A percentile compares a stretch with the other conserved stretches of the same genome.
phyloP scores from a whole-genome alignment of 2,329 filamentous ascomycete species.

The Karstenula rhodostoma region DNA sequence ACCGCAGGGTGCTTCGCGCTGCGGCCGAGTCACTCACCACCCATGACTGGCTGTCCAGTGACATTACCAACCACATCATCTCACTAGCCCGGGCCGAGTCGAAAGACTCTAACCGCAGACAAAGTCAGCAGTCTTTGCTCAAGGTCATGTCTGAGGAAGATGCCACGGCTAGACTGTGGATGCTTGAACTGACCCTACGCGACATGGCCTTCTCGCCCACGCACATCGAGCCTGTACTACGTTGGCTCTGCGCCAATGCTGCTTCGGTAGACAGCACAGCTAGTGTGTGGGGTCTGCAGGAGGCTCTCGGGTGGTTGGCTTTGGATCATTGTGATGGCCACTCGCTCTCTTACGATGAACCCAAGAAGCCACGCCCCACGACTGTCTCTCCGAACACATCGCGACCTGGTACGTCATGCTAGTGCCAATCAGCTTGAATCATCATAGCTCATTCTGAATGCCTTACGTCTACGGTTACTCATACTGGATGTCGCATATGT shows the following conservation, averaged over 20 bases:
- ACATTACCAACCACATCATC: conserved; percentile 79
- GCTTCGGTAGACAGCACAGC: conserved; percentile 60
- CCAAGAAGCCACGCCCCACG: conserved; percentile 2
- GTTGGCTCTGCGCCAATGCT: conserved; percentile 48
- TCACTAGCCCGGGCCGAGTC: conserved; percentile 73
- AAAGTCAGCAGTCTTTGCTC: conserved; percentile 48
- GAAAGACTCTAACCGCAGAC: conserved; percentile 60
- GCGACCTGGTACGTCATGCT: conserved; percentile 28
- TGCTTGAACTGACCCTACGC: conserved; percentile 75
- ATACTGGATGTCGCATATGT: neutral
- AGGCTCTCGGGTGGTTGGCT: conserved; percentile 90
- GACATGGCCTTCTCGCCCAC: conserved; percentile 70
- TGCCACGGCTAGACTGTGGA: conserved; percentile 82
- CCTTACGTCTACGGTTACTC: neutral
- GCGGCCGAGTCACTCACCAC: conserved; percentile 78
- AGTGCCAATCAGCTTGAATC: neutral
- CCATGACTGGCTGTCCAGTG: conserved; percentile 80
- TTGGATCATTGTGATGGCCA: conserved; percentile 74
- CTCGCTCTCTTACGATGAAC: conserved; percentile 65
- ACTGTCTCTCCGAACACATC: conserved; percentile 23
- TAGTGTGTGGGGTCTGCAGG: conserved; percentile 83
- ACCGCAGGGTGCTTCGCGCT: conserved; percentile 79
- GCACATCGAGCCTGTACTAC: conserved; percentile 41
- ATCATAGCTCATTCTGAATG: neutral
- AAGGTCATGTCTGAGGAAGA: conserved; percentile 74